Base-by-base conservation (phyloP, 2,329 filamentous ascomycete genomes). In the Fusarium falciforme region DNA sequence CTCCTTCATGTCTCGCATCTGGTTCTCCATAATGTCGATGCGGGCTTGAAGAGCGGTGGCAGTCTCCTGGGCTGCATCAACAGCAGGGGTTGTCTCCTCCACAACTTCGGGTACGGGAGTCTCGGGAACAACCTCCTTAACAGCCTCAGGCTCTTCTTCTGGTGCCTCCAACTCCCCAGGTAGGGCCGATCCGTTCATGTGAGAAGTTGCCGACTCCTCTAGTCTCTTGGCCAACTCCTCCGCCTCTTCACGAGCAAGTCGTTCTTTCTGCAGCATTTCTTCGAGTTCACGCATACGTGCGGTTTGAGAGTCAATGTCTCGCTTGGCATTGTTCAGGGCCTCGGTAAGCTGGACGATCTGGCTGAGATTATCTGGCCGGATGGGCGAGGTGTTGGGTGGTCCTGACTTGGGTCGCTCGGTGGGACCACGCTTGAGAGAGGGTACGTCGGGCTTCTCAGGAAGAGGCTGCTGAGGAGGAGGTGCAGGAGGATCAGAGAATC, bases 401-500 rank as follows among this genome's bases (percentile, higher is more conserved):
- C 84, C 82, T 1, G 87, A 85, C 79, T 92, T 94, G 10, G 92
- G 89, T 66, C 93, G 91, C 74, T 97, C 94, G 0, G 93, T 95
- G 29, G 93, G 91, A 6, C 88, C 88, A 64, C 95, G 90, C 80
- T 94, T 95, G 33, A 98, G 83, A 1, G 94, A 90, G 0, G 92
- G 90, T 0, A 88, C 90, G 82, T 97, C 94, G 0, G 96, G 96
- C 81, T 98, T 98, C 80, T 98, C 95, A 1, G 96, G 96, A 7
- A 98, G 86, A 16, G 96, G 96, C 77, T 97, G 95, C 76, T 97
- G 95, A 31, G 96, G 96, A 29, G 96, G 96, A 9, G 96, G 96
- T 25, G 95, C 96, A 5, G 96, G 96, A 60, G 96, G 96, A 67
- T 98, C 95, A 1, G 94, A 96, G 81, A 98, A 98, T 61, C 95